Base-by-base conservation (phyloP, 805 yeast genomes). In the Wickerhamomyces ciferrii region DNA sequence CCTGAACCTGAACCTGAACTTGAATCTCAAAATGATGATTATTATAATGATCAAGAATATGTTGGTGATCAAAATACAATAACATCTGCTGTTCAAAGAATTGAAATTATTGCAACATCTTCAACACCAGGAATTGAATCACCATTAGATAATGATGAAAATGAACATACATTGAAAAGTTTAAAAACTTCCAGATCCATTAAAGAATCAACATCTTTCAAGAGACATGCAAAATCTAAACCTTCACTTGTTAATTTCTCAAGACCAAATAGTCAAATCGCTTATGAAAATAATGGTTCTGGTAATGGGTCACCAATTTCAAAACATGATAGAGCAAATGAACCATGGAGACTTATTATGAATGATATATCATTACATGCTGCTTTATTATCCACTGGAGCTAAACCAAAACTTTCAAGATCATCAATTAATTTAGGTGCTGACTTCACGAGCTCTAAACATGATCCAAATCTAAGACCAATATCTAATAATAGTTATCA, bases 351-450 rank as follows among this genome's bases (percentile, higher is more conserved):
- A 39, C 58, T 60, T 4, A 56, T 67, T 9, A 55, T 68, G 55
- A 68, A 69, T 52, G 69, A 65, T 25, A 56, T 65, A 0, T 67
- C 73, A 1, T 52, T 68, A 39, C 64, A 62, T 39, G 74, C 74
- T 4, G 74, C 74, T 1, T 43, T 65, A 37, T 50, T 64, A 19
- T 70, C 71, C 2, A 66, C 63, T 23, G 72, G 72, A 1, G 46
- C 51, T 0, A 49, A 46, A 17, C 51, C 56, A 5, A 31, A 32
- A 3, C 48, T 43, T 18, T 41, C 48, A 18, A 48, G 37, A 13
- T 49, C 61, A 1, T 47, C 48, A 10, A 41, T 41, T 27, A 52
- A 51, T 23, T n/a, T 57, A 20, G 48, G 36, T 21, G 57, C 59
- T 17, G 62, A 59, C 43, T 58, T 59, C 23, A 58, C 62, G 20